Evolutionary conservation across 2,329 filamentous ascomycete species (phyloP), one percentile per base, ranked within the genome.

Genomic region (Clonostachys chloroleuca): DNA sequence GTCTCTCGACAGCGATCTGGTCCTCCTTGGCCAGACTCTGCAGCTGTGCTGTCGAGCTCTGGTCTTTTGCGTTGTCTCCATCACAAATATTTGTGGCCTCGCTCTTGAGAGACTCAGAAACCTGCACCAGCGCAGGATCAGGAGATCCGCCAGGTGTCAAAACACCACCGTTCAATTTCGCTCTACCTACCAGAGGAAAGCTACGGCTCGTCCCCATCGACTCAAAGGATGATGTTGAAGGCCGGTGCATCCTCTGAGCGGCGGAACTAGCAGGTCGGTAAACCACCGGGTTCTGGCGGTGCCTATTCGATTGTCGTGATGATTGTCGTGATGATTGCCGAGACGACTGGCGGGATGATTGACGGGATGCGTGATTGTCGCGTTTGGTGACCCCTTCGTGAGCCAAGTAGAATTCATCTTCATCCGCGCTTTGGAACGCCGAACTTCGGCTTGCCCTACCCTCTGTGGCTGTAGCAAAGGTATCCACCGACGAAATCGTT

Each of bases 141-240:
- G 74, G 75, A 2, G 77, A 78, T 5, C 66, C 71, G 17, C 64
- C 66, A 3, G 75, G 73, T 3, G 73, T 79, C 36, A 74, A 54
- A 13, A 77, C 62, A 6, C 73, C 75, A 34, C 66, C 70, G 44
- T 67, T 71, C 9, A 67, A 59, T 51, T 70, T 75, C 14, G 71
- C 57, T 54, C 72, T 79, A 54, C 75, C 78, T 40, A 84, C 73
- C 6, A 85, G 67, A 1, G 81, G 81, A 52, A 85, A 85, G 58
- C 79, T 84, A 54, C 82, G 70, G 44, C 74, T 78, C 2, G 81
- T 84, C 14, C 78, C 78, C 1, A 69, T 73, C 0, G 80, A 84
- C 42, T 77, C 76, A 49, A 81, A 70, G 0, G 79, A 81, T 5
- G 79, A 77, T 18, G 77, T 61, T 0, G 80, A 82, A 6, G 80